A percentile compares a stretch with the other conserved stretches of the same genome.
phyloP scores from a whole-genome alignment of 192 early-diverging fungal species.

The Chytriomyces sp. region DNA sequence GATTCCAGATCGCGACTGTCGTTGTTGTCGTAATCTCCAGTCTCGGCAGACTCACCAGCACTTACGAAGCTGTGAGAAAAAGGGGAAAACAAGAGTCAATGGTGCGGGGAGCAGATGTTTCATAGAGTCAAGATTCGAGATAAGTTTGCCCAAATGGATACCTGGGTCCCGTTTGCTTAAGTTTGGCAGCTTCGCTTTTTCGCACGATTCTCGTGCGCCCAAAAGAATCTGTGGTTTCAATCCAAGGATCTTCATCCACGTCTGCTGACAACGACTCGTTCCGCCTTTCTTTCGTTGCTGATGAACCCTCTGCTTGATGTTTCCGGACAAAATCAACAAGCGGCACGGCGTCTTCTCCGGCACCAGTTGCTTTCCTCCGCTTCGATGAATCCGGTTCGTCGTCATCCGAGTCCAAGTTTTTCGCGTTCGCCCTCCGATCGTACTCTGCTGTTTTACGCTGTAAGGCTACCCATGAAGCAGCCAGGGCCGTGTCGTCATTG shows the following conservation, averaged over 20 bases:
- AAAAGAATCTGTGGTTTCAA: conserved; percentile 78
- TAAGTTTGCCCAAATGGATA: conserved; percentile 9
- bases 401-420: conserved; percentile 42
- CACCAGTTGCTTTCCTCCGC: conserved; percentile 14
- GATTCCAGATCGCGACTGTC: conserved; percentile 31
- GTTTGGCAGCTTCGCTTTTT: conserved; percentile 52
- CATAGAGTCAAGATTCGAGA: too few species aligned
- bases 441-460: conserved; percentile 70
- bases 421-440: conserved; percentile 44
- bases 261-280: too few species aligned
- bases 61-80: background rate
- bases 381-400: conserved; percentile 20
- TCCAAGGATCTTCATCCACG: conserved; percentile 68
- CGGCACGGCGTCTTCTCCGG: conserved; percentile 46
- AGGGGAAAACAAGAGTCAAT: background rate
- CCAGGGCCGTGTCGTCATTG: conserved; percentile 2
- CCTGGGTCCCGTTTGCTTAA: conserved; percentile 30
- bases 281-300: too few species aligned
- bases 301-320: background rate
- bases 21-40: background rate
- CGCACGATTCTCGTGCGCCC: conserved; percentile 70
- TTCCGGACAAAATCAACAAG: conserved; percentile 69
- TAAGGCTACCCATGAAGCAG: conserved; percentile 57
- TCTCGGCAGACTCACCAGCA: conserved; percentile 3
- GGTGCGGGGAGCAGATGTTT: too few species aligned